Conservation (phyloP, 2,329 filamentous ascomycete species). For the Aotearoamyces nothofagi region DNA sequence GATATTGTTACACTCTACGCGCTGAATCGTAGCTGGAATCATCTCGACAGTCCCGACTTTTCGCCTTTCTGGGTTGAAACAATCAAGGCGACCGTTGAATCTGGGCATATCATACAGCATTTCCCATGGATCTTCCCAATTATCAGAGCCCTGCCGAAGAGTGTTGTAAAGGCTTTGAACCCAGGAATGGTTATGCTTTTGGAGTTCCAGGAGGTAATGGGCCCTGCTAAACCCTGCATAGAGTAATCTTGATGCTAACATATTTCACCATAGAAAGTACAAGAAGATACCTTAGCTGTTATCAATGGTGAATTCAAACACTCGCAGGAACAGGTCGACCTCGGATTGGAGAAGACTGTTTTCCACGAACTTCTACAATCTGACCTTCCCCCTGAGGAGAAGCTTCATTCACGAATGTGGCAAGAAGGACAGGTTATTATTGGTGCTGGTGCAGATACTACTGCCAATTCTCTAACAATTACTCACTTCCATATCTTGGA, state of each 20-base stretch:
- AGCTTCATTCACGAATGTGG: conserved; percentile 7
- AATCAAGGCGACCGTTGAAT: not conserved
- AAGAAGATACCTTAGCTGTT: too few relatives aligned
- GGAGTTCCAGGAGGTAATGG: not conserved
- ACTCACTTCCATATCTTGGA: conserved; percentile 9
- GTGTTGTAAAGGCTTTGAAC: not conserved
- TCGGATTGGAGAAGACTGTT: too few relatives aligned
- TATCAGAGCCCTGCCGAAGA: not conserved
- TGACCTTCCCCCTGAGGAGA: conserved; percentile 4
- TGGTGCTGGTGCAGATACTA: conserved; percentile 15
- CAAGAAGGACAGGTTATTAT: conserved; percentile 13
- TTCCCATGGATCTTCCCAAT: not conserved
- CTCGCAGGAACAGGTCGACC: too few relatives aligned
- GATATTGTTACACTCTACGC: not conserved
- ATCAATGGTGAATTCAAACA: too few relatives aligned
- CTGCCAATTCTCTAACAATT: conserved; percentile 9
- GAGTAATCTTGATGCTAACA: too few relatives aligned
- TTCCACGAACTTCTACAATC: conserved; percentile 8
- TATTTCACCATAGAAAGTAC: too few relatives aligned
- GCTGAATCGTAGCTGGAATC: not conserved
- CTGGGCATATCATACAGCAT: not conserved
- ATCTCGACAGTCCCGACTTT: conserved; percentile 1
- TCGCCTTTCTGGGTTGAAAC: not conserved
- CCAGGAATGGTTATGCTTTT: not conserved
- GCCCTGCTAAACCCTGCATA: too few relatives aligned